Conservation (phyloP, 2,329 filamentous ascomycete genomes). For the Leptodontidium sp. region DNA sequence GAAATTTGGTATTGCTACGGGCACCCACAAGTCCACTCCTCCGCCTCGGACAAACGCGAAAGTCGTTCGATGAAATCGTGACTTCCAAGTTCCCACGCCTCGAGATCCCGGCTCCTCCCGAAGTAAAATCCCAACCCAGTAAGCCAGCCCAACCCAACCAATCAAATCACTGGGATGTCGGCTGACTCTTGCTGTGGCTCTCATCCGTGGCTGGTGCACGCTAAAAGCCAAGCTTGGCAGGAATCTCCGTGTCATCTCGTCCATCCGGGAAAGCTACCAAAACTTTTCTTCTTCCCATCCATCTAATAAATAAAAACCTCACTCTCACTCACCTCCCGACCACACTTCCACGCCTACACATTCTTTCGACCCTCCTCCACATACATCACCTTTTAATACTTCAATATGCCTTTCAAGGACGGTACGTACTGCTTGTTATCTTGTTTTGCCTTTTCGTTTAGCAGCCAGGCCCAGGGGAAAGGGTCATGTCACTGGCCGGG, state of each 20-base stretch:
- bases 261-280: conserved; percentile 15
- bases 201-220: conserved; percentile 1
- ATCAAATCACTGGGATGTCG: too few species aligned
- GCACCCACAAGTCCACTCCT: neutral
- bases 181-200: neutral
- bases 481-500: conserved; percentile 36
- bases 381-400: conserved; percentile 40
- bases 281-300: conserved; percentile 28
- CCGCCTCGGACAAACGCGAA: neutral
- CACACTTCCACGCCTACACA: neutral
- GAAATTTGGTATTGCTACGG: conserved; percentile 3
- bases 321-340: conserved; percentile 4
- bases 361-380: conserved; percentile 23
- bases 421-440: conserved; percentile 46
- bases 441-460: conserved; percentile 16
- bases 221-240: conserved; percentile 15
- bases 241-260: conserved; percentile 24
- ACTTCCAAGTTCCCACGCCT: too few species aligned
- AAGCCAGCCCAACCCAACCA: too few species aligned
- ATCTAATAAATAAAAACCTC: conserved; percentile 28
- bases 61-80: neutral
- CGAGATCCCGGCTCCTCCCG: too few species aligned
- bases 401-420: conserved; percentile 51
- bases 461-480: conserved; percentile 7
- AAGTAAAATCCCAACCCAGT: too few species aligned